Percentiles rank a stretch among this genome's conserved stretches.
Conservation (phyloP, 2,329 filamentous ascomycete genomes). For the Alternaria sp. region DNA sequence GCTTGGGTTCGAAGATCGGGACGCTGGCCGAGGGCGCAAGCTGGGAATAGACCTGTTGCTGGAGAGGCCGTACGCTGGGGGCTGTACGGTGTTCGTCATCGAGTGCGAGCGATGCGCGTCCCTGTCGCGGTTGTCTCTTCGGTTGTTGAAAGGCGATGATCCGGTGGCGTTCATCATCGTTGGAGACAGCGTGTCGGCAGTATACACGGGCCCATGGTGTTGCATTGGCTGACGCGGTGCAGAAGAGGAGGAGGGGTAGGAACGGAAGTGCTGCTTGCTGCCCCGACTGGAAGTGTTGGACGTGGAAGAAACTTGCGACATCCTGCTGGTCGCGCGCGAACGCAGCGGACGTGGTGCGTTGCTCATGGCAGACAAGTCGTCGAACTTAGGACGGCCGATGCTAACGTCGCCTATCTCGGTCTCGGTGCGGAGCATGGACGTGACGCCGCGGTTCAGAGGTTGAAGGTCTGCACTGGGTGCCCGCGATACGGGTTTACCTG, state of each 20-base stretch:
- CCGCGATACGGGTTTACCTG: slow-evolving; percentile 35
- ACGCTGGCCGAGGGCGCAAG: slow-evolving; percentile 49
- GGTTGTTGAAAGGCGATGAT: slow-evolving; percentile 39
- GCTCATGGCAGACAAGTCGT: slow-evolving; percentile 47
- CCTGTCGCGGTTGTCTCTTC: slow-evolving; percentile 26
- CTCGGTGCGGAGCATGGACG: slow-evolving; percentile 59
- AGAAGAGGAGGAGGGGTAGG: slow-evolving; percentile 51
- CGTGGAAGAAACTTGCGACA: slow-evolving; percentile 50
- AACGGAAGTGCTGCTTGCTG: slow-evolving; percentile 38
- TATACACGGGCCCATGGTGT: slow-evolving; percentile 51
- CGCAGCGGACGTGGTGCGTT: slow-evolving; percentile 45
- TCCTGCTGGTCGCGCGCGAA: slow-evolving; percentile 43
- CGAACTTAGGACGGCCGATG: slow-evolving; percentile 32
- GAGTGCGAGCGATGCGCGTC: slow-evolving; percentile 53
- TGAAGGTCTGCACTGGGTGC: slow-evolving; percentile 39
- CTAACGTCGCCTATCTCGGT: slow-evolving; percentile 58
- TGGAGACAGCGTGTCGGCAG: slow-evolving; percentile 47
- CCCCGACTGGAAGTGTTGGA: slow-evolving; percentile 52
- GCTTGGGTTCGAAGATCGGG: slow-evolving; percentile 48
- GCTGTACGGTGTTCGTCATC: slow-evolving; percentile 44
- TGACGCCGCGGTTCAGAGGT: slow-evolving; percentile 47
- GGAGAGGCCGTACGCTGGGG: slow-evolving; percentile 43
- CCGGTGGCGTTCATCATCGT: slow-evolving; percentile 39
- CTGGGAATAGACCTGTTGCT: slow-evolving; percentile 55
- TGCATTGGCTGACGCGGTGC: slow-evolving; percentile 48